phyloP scores from a whole-genome alignment of 176 grass and related monocot species.

The Elymus sibiricus region DNA sequence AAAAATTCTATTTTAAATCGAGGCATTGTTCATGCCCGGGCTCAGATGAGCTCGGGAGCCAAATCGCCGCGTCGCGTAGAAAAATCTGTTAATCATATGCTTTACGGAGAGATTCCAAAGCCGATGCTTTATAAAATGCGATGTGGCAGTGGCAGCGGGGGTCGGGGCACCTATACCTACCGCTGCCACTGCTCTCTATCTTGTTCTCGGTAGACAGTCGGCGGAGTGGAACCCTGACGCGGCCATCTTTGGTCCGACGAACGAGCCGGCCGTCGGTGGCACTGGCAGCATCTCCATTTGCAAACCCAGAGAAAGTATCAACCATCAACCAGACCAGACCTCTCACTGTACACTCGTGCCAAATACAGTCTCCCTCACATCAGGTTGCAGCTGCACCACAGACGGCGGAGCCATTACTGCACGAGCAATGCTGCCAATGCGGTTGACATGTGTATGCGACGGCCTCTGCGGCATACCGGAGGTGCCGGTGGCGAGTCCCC shows the following conservation, averaged over 20 bases:
- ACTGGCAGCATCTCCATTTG: neutral
- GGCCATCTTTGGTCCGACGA: neutral
- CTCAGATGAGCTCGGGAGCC: no score
- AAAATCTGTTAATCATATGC: no score
- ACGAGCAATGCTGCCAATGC: neutral
- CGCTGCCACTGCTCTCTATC: neutral
- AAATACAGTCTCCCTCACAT: neutral
- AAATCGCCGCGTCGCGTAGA: no score
- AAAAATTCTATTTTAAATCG: no score
- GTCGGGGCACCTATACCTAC: neutral
- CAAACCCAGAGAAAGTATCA: neutral
- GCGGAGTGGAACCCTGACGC: slow-evolving; percentile 10
- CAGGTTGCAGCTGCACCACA: neutral
- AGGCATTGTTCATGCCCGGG: no score
- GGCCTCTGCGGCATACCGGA: neutral
- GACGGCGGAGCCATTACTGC: neutral
- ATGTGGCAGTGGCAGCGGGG: no score
- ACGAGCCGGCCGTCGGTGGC: neutral
- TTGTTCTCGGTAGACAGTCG: neutral
- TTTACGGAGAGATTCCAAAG: no score
- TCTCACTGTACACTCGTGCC: neutral
- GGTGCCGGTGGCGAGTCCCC: slow-evolving; percentile 28
- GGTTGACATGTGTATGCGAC: neutral
- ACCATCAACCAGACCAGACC: neutral
- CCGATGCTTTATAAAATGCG: neutral